Conservation (phyloP, 2,329 filamentous ascomycete genomes). For the Ascochyta viciae-villosae region DNA sequence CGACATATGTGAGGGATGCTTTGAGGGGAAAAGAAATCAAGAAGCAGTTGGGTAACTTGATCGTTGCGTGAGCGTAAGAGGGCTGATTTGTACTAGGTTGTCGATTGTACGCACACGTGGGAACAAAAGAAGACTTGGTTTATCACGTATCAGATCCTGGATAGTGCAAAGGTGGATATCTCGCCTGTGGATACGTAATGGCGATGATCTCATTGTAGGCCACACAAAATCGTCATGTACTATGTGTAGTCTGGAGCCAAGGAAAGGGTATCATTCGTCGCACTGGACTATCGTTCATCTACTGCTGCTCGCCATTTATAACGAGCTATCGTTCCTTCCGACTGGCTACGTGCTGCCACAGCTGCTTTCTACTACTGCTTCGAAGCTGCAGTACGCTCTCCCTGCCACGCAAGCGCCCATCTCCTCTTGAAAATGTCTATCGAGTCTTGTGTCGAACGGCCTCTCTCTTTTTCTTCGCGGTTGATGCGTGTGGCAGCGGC, state of each 20-base stretch:
- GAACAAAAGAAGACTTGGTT: no score
- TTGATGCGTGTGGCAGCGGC: constrained; percentile 52
- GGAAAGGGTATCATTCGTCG: constrained; percentile 11
- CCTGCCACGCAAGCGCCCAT: constrained; percentile 40
- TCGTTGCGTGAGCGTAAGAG: no score
- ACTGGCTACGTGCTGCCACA: background rate
- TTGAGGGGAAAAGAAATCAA: no score
- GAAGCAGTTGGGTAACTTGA: no score
- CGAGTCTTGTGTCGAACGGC: constrained; percentile 47
- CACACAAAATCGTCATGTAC: no score
- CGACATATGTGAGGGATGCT: no score
- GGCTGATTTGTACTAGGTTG: no score
- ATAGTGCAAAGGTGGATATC: background rate
- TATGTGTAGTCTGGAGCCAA: background rate
- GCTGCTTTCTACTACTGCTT: background rate
- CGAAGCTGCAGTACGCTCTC: background rate
- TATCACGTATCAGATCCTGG: background rate
- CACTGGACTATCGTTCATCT: background rate
- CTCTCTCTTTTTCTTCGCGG: constrained; percentile 58
- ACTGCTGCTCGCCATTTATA: background rate
- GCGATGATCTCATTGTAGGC: no score
- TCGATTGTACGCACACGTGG: no score
- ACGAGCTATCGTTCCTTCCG: no score
- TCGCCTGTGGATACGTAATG: no score
- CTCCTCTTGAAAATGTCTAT: constrained; percentile 52